Conservation (phyloP, 805 yeast genomes). For the Kuraishia cidri region DNA sequence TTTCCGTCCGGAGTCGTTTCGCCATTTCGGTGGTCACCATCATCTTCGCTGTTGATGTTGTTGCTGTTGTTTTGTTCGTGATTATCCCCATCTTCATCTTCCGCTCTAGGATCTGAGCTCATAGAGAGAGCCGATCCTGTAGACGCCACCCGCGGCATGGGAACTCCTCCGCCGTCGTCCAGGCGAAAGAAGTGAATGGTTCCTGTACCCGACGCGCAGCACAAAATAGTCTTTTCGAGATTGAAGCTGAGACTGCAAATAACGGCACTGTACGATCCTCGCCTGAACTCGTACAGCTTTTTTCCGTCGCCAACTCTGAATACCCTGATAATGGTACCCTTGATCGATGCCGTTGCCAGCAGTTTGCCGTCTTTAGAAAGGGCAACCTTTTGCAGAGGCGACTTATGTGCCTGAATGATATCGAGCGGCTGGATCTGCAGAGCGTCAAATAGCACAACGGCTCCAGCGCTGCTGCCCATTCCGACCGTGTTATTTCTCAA, state of each 20-base stretch:
- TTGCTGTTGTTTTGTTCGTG: constrained; percentile 4
- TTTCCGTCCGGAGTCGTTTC: constrained; percentile 19
- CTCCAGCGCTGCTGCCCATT: constrained; percentile 34
- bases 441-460: constrained; percentile 75
- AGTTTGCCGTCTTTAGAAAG: constrained; percentile 70
- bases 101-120: constrained; percentile 16
- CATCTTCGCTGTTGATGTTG: constrained; percentile 4
- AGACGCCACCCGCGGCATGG: not conserved
- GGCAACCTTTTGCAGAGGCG: constrained; percentile 59
- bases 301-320: constrained; percentile 61
- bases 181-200: constrained; percentile 87
- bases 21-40: constrained; percentile 8
- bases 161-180: constrained; percentile 23
- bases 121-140: not conserved
- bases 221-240: constrained; percentile 54
- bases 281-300: constrained; percentile 62
- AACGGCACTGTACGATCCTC: constrained; percentile 81
- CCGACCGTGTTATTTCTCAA: no score
- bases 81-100: constrained; percentile 19
- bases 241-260: constrained; percentile 75
- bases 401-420: constrained; percentile 79
- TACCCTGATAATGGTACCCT: constrained; percentile 85
- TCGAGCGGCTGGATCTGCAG: constrained; percentile 65
- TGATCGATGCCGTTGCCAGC: constrained; percentile 81
- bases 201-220: constrained; percentile 84